Base-by-base conservation (phyloP, 768 basidiomycete species). In the Phylloporus arenicola region DNA sequence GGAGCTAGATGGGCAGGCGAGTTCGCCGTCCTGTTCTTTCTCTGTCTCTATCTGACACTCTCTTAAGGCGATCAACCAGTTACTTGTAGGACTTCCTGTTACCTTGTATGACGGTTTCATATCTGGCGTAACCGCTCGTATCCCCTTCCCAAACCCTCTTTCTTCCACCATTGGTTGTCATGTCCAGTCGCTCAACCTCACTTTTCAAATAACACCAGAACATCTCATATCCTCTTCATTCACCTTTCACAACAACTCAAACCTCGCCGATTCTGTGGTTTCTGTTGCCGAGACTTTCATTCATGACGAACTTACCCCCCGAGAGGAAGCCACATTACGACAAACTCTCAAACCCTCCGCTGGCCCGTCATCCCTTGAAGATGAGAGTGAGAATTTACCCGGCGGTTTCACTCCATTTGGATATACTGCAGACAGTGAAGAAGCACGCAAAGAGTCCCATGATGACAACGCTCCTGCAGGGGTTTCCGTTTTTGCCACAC, bases 261-360 rank as follows among this genome's bases (percentile, higher is more conserved):
- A 84, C 61, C 75, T 94, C 13, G 73, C 88, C 4, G 80, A 84
- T 41, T 92, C 92, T 20, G 84, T 92, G n/a, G 78, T 78, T 24
- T 84, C 84, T n/a, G 80, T 86, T 13, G 89, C 92, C 2, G 85
- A 91, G 57, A 82, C 85, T 4, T 97, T 97, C 68, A 73, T 95
- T 22, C 86, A 93, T 42, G 78, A 89, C 55, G 90, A 93, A 61
- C 72, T 96, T 44, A 76, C 82, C 20, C 72, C 78, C 7, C 73
- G 74, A 54, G 91, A 95, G 62, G 88, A 84, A 58, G 81, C 79
- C 7, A 72, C 79, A 29, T 74, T 94, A 19, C 79, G 82, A 59
- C 76, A 83, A 52, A 90, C 90, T 1, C 68, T 92, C 42, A 80
- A 79, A 58, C 65, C 77, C 55, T 74, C 76, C 30, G 57, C 68